Evolutionary conservation across 371 early-diverging fungal species (phyloP).

Genomic region (Basidiobolus meristosporus): DNA sequence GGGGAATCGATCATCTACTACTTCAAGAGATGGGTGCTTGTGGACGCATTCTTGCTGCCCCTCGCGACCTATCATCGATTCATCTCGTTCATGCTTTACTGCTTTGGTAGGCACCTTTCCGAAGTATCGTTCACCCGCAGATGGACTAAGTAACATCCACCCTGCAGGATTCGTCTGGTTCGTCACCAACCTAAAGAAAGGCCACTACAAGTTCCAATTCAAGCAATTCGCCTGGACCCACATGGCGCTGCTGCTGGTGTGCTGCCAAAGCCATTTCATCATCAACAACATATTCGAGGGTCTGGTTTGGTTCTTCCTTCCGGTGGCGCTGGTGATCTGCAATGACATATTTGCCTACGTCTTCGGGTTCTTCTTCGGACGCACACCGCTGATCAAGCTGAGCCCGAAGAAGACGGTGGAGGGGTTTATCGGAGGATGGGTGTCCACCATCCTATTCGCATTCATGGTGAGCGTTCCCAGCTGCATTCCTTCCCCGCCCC

Average conservation of each 20-base stretch:
- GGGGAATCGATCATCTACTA: slow-evolving; percentile 82
- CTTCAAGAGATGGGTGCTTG: slow-evolving; percentile 56
- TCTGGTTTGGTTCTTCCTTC: slow-evolving; percentile 92
- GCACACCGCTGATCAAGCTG: slow-evolving; percentile 83
- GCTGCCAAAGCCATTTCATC: slow-evolving; percentile 79
- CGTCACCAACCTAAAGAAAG: slow-evolving; percentile 80
- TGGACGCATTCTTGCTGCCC: slow-evolving; percentile 61
- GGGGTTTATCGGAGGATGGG: slow-evolving; percentile 91
- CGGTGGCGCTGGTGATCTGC: slow-evolving; percentile 79
- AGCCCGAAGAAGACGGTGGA: slow-evolving; percentile 99
- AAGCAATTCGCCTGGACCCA: slow-evolving; percentile 91
- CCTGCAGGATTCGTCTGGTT: slow-evolving; percentile 74
- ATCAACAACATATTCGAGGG: slow-evolving; percentile 94
- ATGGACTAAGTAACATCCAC: background rate
- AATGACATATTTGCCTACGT: slow-evolving; percentile 98
- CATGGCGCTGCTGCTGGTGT: slow-evolving; percentile 79
- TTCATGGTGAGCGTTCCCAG: background rate
- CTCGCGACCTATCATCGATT: slow-evolving; percentile 87
- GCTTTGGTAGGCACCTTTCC: slow-evolving; percentile 29
- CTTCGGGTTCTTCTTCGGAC: slow-evolving; percentile 87
- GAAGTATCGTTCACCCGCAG: background rate
- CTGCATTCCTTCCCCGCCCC: background rate
- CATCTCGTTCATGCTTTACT: slow-evolving; percentile 77
- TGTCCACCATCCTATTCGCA: slow-evolving; percentile 50
- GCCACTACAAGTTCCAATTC: slow-evolving; percentile 77